A percentile compares a stretch with the other conserved stretches of the same genome.
Evolutionary conservation across 208 protist species (phyloP).

Genomic region (Trypanosomatidae sp.): DNA sequence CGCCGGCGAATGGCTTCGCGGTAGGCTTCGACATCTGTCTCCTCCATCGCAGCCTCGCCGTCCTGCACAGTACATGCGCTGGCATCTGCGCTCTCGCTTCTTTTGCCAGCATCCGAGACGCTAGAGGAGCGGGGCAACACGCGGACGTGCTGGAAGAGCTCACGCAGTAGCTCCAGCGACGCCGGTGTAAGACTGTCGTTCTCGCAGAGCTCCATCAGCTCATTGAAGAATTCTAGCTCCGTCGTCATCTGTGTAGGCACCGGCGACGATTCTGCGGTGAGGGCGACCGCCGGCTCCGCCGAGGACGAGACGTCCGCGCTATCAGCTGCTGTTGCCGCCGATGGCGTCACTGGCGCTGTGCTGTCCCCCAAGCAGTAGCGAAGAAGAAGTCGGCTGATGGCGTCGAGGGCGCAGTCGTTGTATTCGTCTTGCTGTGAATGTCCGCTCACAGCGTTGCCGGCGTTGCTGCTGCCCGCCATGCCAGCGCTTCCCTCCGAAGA

Average conservation of each 20-base stretch:
- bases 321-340: slow-evolving; percentile 15
- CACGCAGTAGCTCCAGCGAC: slow-evolving; percentile 53
- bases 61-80: slow-evolving; percentile 1
- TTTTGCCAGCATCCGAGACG: neutral
- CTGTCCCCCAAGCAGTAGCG: slow-evolving; percentile 39
- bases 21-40: slow-evolving; percentile 20
- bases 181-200: slow-evolving; percentile 34
- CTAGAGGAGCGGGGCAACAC: slow-evolving; percentile 29
- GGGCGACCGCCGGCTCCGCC: neutral
- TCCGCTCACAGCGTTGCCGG: neutral
- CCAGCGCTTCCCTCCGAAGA: neutral
- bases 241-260: slow-evolving; percentile 16
- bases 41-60: slow-evolving; percentile 3
- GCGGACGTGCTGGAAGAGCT: slow-evolving; percentile 57
- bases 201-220: slow-evolving; percentile 40
- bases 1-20: slow-evolving; percentile 34
- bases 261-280: slow-evolving; percentile 9
- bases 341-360: neutral
- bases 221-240: slow-evolving; percentile 43
- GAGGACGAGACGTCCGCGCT: neutral
- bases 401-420: slow-evolving; percentile 40
- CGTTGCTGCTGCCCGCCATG: neutral
- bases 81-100: slow-evolving; percentile 2
- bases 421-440: slow-evolving; percentile 17
- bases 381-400: slow-evolving; percentile 54